Conservation (phyloP, 768 basidiomycete species). For the Boletellus ananiceps region DNA sequence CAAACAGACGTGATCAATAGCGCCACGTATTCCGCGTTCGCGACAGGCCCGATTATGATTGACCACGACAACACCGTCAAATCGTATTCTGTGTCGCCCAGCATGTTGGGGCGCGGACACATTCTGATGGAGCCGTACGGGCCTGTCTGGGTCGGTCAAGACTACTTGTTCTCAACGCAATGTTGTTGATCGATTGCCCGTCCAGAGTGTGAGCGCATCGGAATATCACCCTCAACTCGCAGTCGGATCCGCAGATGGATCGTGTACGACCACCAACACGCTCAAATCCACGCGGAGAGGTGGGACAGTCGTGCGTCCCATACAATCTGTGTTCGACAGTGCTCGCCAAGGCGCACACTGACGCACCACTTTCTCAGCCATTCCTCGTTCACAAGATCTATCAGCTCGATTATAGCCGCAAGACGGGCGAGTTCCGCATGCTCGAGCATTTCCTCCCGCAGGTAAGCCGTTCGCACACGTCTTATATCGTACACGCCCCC, state of each 20-base stretch:
- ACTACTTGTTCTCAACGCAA: background rate
- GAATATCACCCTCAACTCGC: constrained; percentile 87
- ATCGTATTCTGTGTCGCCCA: constrained; percentile 64
- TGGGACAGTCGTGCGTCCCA: constrained; percentile 58
- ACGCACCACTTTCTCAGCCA: constrained; percentile 40
- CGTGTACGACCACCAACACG: constrained; percentile 68
- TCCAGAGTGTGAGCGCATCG: constrained; percentile 65
- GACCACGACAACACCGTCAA: constrained; percentile 84
- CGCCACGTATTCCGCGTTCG: constrained; percentile 62
- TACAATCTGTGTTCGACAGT: background rate
- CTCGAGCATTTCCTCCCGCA: constrained; percentile 81
- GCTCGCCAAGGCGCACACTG: background rate
- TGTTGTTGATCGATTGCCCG: background rate
- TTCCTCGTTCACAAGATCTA: constrained; percentile 78
- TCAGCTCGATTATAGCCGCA: constrained; percentile 83
- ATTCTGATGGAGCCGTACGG: constrained; percentile 69
- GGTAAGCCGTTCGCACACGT: constrained; percentile 32
- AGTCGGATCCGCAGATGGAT: constrained; percentile 79
- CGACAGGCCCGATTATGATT: constrained; percentile 67
- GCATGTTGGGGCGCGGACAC: constrained; percentile 71
- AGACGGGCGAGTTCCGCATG: constrained; percentile 74
- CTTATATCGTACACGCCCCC: too few relatives aligned
- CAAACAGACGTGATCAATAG: constrained; percentile 63
- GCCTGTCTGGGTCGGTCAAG: constrained; percentile 71
- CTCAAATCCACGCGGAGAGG: constrained; percentile 65